Evolutionary conservation across 2,329 filamentous ascomycete species (phyloP), one percentile per base, ranked within the genome.

Genomic region (Biscogniauxia mediterranea): DNA sequence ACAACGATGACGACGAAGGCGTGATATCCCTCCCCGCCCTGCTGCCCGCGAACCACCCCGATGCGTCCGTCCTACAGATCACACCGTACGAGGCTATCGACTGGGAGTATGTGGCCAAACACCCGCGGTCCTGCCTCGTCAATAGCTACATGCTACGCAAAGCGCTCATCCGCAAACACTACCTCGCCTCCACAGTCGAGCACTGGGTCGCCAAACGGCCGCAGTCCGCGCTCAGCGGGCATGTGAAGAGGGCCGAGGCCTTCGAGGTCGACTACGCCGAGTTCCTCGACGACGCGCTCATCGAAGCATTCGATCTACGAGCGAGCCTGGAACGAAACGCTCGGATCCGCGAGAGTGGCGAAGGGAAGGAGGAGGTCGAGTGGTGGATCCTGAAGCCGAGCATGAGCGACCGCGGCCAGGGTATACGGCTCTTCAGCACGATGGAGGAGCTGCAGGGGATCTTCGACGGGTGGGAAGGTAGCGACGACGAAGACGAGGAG

Each of bases 361-460:
- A 51, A 59, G 32, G 38, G 15, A 21, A 61, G 60, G 67, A 76
- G 28, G 78, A 83, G 51, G 83, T 84, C 61, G 87, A 96, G 73
- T 99, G 94, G 94, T 99, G 95, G 95, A 98, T 99, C 67, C 76
- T 99, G 62, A 99, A 99, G 77, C 94, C 95, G 0, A 90, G 94
- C 8, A 98, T 99, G 95, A 97, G 92, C 75, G 95, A 99, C 73
- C 85, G 94, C 23, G 95, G 94, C 0, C 93, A 97, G 74, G 95
- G 95, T 0, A 97, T 99, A 61, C 81, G 92, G 49, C 80, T 99
- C 0, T 99, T 99, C 75, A 91, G 87, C 69, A 92, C 87, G 2
- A 91, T 95, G 80, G 87, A 89, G 59, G 89, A 96, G 72, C 79
- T 99, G n/a, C 89, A 90, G 63, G 83, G 74, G 15, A 95, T 99